Evolutionary conservation across 108 stramenopile species (phyloP).

Genomic region (Epithemia pelagica): DNA sequence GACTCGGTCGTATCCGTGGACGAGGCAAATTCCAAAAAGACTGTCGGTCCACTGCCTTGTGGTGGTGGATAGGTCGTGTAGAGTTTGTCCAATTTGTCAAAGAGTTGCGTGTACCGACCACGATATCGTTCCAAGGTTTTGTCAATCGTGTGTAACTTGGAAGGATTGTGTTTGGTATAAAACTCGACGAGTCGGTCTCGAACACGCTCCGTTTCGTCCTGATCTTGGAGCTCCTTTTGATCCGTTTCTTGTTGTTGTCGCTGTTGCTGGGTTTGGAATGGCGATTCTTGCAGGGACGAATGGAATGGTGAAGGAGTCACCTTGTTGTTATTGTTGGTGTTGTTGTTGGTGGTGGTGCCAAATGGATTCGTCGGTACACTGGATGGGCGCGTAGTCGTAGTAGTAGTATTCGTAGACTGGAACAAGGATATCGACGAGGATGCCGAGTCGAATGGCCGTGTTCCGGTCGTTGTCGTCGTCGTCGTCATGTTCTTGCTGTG

Average conservation of each 20-base stretch:
- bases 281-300: no score
- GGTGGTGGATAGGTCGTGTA: constrained; percentile 9
- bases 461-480: no score
- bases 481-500: no score
- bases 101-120: constrained; percentile 57
- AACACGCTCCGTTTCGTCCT: neutral
- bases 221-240: neutral
- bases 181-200: constrained; percentile 28
- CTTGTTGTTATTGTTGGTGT: no score
- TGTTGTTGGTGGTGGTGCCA: no score
- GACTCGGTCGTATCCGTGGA: constrained; percentile 15
- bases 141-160: constrained; percentile 37
- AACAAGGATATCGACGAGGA: no score
- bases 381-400: no score
- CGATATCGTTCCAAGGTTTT: constrained; percentile 35
- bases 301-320: no score
- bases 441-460: no score
- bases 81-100: constrained; percentile 48
- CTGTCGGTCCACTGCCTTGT: constrained; percentile 32
- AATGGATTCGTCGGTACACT: no score
- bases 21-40: constrained; percentile 69
- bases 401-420: no score
- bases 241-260: neutral
- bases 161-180: constrained; percentile 43
- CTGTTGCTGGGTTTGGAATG: no score